Evolutionary conservation across 306 rosid species (phyloP), one percentile per base, ranked within the genome.

Genomic region (Rosa persica): DNA sequence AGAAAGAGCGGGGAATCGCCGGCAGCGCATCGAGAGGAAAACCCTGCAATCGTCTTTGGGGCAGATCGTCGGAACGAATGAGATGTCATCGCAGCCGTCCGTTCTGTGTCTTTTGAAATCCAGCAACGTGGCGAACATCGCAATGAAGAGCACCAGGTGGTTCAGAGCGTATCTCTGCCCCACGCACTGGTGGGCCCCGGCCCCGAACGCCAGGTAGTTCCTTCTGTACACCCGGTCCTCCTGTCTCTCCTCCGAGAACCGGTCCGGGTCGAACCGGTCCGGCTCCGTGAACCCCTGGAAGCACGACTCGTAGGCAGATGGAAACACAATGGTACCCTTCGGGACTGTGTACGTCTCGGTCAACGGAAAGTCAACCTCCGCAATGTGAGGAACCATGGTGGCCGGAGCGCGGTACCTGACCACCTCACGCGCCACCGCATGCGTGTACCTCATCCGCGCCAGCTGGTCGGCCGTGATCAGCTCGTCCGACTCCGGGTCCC

Each of bases 401-500:
- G 98, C 97, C 44, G 98, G 98, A 9, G 98, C 90, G 3, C 98
- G 77, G 76, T 61, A 80, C 38, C 98, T 80, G 70, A 95, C 54
- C 0, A 95, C 96, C 88, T 95, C 98, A 73, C 93, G 98, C 38
- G 98, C 98, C 76, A 95, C 98, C 9, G 97, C 90, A 4, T 87
- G 92, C 0, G 98, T 95, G 81, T 95, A 95, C 83, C 42, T 90
- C 96, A 95, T 87, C 22, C 78, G 83, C 62, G 82, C 20, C 4
- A 95, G 79, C 79, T 85, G 89, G 12, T 91, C 98, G 2, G 83
- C 68, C 0, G 93, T 85, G 20, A 95, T 91, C 25, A 87, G 79
- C 4, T 51, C 20, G 20, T 92, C 72, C 0, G 88, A 88, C 61
- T 88, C 96, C 69, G 91, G 91, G 20, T 88, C 74, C 99, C 99